Conservation (phyloP, 805 yeast species). For the Candida dajiaensis region DNA sequence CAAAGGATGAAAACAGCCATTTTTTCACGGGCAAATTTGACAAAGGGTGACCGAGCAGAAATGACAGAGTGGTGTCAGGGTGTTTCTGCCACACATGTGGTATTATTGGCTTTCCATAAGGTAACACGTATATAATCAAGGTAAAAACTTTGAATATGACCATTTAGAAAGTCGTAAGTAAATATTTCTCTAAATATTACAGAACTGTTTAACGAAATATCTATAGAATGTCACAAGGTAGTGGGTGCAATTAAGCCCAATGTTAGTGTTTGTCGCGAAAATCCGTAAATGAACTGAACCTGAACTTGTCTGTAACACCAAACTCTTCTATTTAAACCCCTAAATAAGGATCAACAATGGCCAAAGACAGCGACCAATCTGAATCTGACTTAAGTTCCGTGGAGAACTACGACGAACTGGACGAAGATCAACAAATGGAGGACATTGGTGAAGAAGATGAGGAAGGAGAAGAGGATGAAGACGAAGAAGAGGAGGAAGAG, state of each 20-base stretch:
- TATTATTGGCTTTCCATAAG: too few species aligned
- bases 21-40: slow-evolving; percentile 2
- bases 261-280: too few species aligned
- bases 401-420: slow-evolving; percentile 1
- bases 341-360: neutral
- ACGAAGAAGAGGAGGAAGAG: slow-evolving; percentile 16
- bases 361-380: neutral
- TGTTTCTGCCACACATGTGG: too few species aligned
- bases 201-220: too few species aligned
- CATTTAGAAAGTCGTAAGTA: too few species aligned
- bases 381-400: slow-evolving; percentile 5
- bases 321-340: neutral
- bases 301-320: neutral
- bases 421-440: slow-evolving; percentile 2
- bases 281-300: neutral
- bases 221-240: too few species aligned
- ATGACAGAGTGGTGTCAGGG: neutral
- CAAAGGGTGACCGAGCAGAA: neutral
- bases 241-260: too few species aligned
- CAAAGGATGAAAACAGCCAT: slow-evolving; percentile 2
- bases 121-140: too few species aligned
- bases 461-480: slow-evolving; percentile 14
- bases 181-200: too few species aligned
- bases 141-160: too few species aligned
- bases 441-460: slow-evolving; percentile 6